phyloP scores from a whole-genome alignment of 768 basidiomycete species.

The Mrakia gelida region DNA sequence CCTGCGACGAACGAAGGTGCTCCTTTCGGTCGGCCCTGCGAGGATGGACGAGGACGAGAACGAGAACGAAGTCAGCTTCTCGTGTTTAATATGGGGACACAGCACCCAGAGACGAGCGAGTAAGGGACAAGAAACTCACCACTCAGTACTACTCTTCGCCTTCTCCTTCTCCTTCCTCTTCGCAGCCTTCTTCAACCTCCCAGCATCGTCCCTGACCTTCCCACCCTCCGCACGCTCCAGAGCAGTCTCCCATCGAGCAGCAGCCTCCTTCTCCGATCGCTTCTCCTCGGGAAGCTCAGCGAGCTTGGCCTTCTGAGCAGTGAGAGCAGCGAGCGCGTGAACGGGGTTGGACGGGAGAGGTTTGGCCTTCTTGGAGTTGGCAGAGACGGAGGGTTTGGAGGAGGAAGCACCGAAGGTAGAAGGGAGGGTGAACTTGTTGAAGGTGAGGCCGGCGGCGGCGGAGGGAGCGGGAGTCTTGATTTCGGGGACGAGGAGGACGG shows the following conservation, averaged over 20 bases:
- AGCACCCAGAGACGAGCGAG: background rate
- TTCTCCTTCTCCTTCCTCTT: conserved; percentile 93
- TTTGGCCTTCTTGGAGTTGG: conserved; percentile 50
- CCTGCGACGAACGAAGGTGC: conserved; percentile 66
- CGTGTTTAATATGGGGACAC: no score
- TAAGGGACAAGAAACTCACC: conserved; percentile 54
- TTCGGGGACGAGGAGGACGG: conserved; percentile 65
- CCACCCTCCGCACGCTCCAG: conserved; percentile 80
- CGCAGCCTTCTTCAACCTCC: conserved; percentile 79
- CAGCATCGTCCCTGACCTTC: conserved; percentile 85
- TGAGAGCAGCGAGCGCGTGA: conserved; percentile 77
- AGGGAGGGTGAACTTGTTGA: conserved; percentile 58
- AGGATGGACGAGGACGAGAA: background rate
- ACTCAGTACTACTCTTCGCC: conserved; percentile 71
- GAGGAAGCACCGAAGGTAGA: conserved; percentile 39
- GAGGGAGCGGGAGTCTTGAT: conserved; percentile 27
- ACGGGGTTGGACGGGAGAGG: conserved; percentile 57
- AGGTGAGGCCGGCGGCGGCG: conserved; percentile 59
- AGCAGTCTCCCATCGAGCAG: conserved; percentile 85
- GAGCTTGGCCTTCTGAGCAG: conserved; percentile 70
- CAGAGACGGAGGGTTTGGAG: conserved; percentile 52
- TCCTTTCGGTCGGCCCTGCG: conserved; percentile 82
- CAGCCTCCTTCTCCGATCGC: conserved; percentile 70
- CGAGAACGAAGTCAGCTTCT: background rate
- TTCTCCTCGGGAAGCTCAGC: conserved; percentile 75